Base-by-base conservation (phyloP, 352 stramenopile genomes). In the Phytophthora tentaculata region DNA sequence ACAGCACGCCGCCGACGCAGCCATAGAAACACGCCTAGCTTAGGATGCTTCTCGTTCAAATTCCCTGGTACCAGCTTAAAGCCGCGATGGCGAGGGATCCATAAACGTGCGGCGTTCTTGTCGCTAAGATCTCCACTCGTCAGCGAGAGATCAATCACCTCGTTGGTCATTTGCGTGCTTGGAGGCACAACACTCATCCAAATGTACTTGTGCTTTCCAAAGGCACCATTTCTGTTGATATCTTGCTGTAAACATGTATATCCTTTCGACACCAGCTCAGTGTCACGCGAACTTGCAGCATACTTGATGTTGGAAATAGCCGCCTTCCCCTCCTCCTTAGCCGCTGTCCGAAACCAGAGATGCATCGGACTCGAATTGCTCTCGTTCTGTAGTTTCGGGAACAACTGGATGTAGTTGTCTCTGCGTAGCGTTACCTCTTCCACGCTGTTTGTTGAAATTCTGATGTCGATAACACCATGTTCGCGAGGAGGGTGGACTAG, bases 241-340 rank as follows among this genome's bases (percentile, higher is more conserved):
- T 93, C 80, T 61, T 93, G 85, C 37, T 88, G 75, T n/a, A 95
- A 61, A 39, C 84, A 92, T 1, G 84, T 91, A 60, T 80, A 95
- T 8, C 86, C 84, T 54, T 87, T 90, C 1, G 81, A 78, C 13
- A 93, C 82, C 8, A 95, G 67, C 0, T 92, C 82, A n/a, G 80
- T 90, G 59, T 95, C 86, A 10, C 82, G 74, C 12, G 81, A 79
- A 14, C 71, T 91, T 9, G 74, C 20, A 12, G 83, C 76, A 49
- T 92, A 93, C 45, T 76, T 80, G 48, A 95, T 91, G 50, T 78
- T 84, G 5, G 80, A 78, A 52, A 95, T 86, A 29, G 84, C 78
- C 17, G 80, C 65, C 66, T 84, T 88, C 5, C 84, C 83, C 12
- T 90, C 79, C 43, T 91, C 81, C n/a, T 83, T 81, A 22, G 69